A percentile compares a stretch with the other conserved stretches of the same genome.
These are phyloP conservation scores for Penicillium coprophilum DNA, from an alignment of 495 filamentous ascomycete species.

Conservation along the genomic window DNA sequence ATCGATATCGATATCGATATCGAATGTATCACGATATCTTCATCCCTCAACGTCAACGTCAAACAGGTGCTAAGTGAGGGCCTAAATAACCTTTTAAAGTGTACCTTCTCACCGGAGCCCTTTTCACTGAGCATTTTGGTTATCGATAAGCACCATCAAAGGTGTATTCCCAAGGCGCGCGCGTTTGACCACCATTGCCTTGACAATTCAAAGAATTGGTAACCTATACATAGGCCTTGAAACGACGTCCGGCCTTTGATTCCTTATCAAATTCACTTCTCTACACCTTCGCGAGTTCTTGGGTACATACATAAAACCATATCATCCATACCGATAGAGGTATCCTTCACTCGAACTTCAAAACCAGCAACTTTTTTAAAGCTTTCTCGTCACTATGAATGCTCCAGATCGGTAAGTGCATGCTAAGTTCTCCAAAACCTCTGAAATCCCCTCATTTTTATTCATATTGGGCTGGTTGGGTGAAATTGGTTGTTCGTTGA, in stretches of 20 bases:
- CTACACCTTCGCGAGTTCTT: neutral
- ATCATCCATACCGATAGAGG: neutral
- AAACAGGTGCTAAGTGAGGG: neutral
- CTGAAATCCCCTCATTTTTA: neutral
- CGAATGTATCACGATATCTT: constrained; percentile 8
- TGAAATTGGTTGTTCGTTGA: neutral
- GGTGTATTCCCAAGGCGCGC: neutral
- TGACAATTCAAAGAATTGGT: neutral
- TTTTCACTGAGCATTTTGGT: neutral
- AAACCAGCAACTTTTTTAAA: neutral
- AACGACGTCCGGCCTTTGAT: neutral
- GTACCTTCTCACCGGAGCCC: neutral
- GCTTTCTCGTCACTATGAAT: constrained; percentile 57
- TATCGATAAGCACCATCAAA: neutral
- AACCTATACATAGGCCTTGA: neutral
- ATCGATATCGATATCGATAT: constrained; percentile 12
- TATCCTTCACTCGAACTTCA: neutral
- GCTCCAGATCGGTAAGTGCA: constrained; percentile 64
- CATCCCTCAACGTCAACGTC: constrained; percentile 1
- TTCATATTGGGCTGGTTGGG: constrained; percentile 9
- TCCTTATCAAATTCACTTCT: neutral
- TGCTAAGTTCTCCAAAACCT: too few species aligned
- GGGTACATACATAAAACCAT: neutral
- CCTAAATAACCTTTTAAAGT: neutral
- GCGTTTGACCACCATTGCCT: neutral